Base-by-base conservation (phyloP, 306 rosid genomes). In the Dalbergia cochinchinensis region DNA sequence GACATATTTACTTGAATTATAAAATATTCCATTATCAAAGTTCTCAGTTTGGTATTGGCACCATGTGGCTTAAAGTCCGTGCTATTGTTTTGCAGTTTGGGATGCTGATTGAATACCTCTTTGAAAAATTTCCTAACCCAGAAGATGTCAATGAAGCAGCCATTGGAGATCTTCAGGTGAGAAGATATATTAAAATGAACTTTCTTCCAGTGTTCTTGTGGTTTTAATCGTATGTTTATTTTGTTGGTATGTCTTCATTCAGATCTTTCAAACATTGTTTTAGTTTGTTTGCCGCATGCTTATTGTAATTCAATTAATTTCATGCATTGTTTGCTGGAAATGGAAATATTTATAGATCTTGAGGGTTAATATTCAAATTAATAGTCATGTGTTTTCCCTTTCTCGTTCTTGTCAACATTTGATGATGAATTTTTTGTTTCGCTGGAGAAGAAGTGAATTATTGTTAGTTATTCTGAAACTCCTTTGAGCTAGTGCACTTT, bases 141-240 rank as follows among this genome's bases (percentile, higher is more conserved):
- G 96, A 92, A 77, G 86, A 93, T 71, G 92, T 87, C 75, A 88
- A 82, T 71, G 96, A 83, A 82, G 78, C 90, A 15, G 97, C 91
- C 65, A 83, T 95, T 69, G 98, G 96, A 84, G 99, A 95, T 82
- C 91, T 95, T 41, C 97, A 92, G 97, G 99, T 93, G 68, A 66
- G 73, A 83, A 79, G 73, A 83, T 65, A 41, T 69, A 65, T 60
- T 48, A 18, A 70, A 74, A 65, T 65, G 48, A 37, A 71, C 18
- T 60, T 20, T 42, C 65, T 48, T 80, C 11, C 58, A 55, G 13
- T 35, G 66, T 65, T 57, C 62, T 53, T 78, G 33, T 14, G 55
- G 18, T n/a, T 79, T 54, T 65, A 59, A 73, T 64, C 47, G 10
- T 41, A 71, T 44, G 1, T 20, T 73, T 64, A 14, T 69, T 83